Base-by-base conservation (phyloP, 306 rosid genomes). In the Trichosanthes truncata region DNA sequence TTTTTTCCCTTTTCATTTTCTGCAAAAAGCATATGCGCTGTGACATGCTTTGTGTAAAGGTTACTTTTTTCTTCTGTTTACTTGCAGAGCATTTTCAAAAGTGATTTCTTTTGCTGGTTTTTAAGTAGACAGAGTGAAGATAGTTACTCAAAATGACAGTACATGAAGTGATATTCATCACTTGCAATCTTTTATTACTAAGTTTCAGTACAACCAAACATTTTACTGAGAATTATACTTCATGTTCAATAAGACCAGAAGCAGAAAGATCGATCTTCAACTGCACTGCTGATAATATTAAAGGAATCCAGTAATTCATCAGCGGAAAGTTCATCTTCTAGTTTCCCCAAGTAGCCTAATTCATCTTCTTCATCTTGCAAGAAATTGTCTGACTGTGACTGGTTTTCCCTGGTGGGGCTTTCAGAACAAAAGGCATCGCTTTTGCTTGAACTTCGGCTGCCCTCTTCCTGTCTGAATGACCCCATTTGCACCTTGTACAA, bases 291-390 rank as follows among this genome's bases (percentile, higher is more conserved):
- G 7, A 86, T 87, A 48, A 90, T 83, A 53, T 87, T 79, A 79
- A 87, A 89, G 65, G 90, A 78, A 81, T 78, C 87, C 26, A 84
- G 84, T 12, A 88, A 85, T 10, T 88, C 79, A 40, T 88, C 90
- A 59, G 21, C 43, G 29, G 82, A 90, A 61, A 85, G 87, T 33
- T 78, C 67, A 23, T 85, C 92, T 81, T 91, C 96, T 25, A 86
- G 83, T 75, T 91, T 91, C 3, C 88, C 86, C 13, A 88, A 84
- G 78, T 45, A 81, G 68, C 87, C 77, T 49, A 84, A 74, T 51
- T 87, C 77, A 78, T 89, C 94, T 23, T 93, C 96, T 81, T 93
- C 92, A 74, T 88, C 94, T 33, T 86, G 96, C 55, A 96, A 91
- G 87, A 88, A 89, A 86, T 93, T 93, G 1, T 11, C 36, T 1